Evolutionary conservation across 805 yeast genomes (phyloP).

Genomic region (Saturnispora halmiae): DNA sequence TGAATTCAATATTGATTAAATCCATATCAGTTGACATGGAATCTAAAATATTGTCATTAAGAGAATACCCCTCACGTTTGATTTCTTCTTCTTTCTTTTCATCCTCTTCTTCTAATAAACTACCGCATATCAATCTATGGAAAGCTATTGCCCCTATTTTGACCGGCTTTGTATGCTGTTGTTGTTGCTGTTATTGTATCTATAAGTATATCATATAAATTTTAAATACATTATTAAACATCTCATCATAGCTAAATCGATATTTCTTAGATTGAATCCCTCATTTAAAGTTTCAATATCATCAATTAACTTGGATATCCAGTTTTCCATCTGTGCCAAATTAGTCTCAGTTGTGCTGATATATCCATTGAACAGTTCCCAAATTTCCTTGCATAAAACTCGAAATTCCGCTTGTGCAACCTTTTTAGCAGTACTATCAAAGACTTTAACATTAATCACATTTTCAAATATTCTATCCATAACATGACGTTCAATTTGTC

Average conservation of each 20-base stretch:
- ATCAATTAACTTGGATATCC: slow-evolving; percentile 6
- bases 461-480: slow-evolving; percentile 17
- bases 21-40: slow-evolving; percentile 4
- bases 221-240: slow-evolving; percentile 7
- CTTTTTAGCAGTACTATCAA: slow-evolving; percentile 15
- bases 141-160: background rate
- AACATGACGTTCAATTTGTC: slow-evolving; percentile 30
- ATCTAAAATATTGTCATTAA: background rate
- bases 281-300: slow-evolving; percentile 4
- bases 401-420: slow-evolving; percentile 15
- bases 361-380: slow-evolving; percentile 22
- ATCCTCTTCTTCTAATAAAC: background rate
- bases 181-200: slow-evolving; percentile 1
- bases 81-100: background rate
- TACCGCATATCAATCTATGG: background rate
- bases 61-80: background rate
- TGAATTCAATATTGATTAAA: slow-evolving; percentile 7
- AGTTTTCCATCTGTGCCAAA: background rate
- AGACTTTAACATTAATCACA: slow-evolving; percentile 14
- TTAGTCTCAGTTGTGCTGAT: slow-evolving; percentile 8
- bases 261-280: slow-evolving; percentile 7
- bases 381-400: slow-evolving; percentile 17
- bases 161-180: slow-evolving; percentile 1
- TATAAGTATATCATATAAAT: slow-evolving; percentile 7
- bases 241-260: slow-evolving; percentile 6